phyloP scores from a whole-genome alignment of 176 grass and related monocot genomes.

The Oryza punctata region DNA sequence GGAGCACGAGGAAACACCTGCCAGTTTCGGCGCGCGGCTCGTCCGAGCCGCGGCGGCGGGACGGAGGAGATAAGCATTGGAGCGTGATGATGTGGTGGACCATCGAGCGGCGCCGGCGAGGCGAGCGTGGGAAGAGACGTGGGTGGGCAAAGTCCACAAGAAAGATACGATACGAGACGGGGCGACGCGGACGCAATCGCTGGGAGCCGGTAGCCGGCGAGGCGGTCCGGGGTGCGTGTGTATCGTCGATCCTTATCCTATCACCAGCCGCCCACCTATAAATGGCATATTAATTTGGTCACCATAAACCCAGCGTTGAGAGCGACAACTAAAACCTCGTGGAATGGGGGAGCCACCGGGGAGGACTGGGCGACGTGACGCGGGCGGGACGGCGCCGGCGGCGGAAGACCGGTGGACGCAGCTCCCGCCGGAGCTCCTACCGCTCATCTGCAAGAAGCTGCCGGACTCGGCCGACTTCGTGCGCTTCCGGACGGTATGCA shows the following conservation, averaged over 20 bases:
- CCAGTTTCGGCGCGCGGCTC: too few species aligned
- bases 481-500: constrained; percentile 36
- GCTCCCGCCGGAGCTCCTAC: constrained; percentile 43
- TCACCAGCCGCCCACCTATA: neutral
- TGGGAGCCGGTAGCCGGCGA: neutral
- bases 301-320: neutral
- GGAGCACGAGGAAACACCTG: neutral
- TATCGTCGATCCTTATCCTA: neutral
- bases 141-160: neutral
- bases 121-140: neutral
- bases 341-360: neutral
- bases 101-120: neutral
- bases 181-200: neutral
- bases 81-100: neutral
- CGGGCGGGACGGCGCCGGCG: neutral
- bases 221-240: neutral
- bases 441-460: constrained; percentile 13
- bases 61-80: neutral
- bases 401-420: constrained; percentile 16
- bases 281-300: neutral
- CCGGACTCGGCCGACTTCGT: constrained; percentile 29
- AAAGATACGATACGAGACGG: neutral
- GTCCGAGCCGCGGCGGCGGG: neutral
- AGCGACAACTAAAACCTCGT: neutral
- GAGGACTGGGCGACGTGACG: neutral